Conservation (phyloP, 2,329 filamentous ascomycete genomes). For the Fusarium poae region DNA sequence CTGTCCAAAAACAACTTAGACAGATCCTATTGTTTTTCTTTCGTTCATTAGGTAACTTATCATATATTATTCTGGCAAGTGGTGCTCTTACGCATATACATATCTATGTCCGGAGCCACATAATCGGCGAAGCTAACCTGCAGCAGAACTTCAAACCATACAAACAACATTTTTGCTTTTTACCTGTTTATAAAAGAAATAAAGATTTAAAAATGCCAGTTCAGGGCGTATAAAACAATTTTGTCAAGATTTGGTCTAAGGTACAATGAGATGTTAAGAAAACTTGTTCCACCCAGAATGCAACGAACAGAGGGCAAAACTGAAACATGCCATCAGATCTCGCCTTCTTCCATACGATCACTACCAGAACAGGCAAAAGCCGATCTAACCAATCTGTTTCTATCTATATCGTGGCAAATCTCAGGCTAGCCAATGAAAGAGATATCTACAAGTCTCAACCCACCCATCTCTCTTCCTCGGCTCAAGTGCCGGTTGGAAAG, state of each 20-base stretch:
- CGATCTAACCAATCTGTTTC: not conserved
- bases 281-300: not conserved
- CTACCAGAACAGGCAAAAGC: not conserved
- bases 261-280: not conserved
- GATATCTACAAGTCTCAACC: not conserved
- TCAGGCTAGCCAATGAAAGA: not conserved
- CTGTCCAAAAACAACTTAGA: not conserved
- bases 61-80: not conserved
- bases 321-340: not conserved
- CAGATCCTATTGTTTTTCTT: not conserved
- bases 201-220: not conserved
- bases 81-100: not conserved
- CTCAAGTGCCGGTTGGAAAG: not conserved
- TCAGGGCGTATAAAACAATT: not conserved
- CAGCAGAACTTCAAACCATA: not conserved
- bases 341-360: not conserved
- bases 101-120: too few relatives aligned
- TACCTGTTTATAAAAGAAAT: not conserved
- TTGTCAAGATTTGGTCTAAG: not conserved
- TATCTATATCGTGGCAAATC: conserved; percentile 7
- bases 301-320: too few relatives aligned
- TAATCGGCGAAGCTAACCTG: not conserved
- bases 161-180: not conserved
- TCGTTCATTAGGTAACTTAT: too few relatives aligned
- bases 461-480: not conserved